Evolutionary conservation across 2,329 filamentous ascomycete genomes (phyloP).

Genomic region (Penicillium sp.): DNA sequence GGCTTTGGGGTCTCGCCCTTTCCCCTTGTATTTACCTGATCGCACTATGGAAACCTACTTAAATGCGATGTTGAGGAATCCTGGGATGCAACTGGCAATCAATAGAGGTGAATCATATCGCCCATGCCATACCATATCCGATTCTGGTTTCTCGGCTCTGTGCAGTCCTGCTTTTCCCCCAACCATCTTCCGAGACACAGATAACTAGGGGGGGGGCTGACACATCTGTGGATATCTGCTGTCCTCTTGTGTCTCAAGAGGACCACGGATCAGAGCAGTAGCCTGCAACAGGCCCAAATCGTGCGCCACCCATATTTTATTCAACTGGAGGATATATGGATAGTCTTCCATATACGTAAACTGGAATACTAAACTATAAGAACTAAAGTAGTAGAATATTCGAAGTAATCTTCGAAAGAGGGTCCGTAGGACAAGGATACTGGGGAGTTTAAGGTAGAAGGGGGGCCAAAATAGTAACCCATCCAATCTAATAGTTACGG

Average conservation of each 20-base stretch:
- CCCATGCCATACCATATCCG: not conserved
- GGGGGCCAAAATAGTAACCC: too few species aligned
- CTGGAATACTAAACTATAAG: too few species aligned
- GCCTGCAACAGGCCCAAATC: not conserved
- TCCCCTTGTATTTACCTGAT: not conserved
- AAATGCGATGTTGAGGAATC: not conserved
- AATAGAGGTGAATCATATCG: too few species aligned
- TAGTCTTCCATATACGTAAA: too few species aligned
- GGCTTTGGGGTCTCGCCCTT: not conserved
- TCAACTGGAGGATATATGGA: too few species aligned
- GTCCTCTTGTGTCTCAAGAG: not conserved
- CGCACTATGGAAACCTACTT: not conserved
- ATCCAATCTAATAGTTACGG: too few species aligned
- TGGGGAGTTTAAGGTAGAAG: too few species aligned
- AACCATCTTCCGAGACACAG: not conserved
- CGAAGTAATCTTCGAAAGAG: too few species aligned
- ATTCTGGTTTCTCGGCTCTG: not conserved
- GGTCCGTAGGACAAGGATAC: too few species aligned
- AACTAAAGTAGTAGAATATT: too few species aligned
- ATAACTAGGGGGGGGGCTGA: not conserved
- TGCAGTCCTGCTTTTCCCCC: not conserved
- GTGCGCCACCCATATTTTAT: not conserved
- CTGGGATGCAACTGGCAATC: not conserved
- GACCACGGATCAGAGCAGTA: not conserved
- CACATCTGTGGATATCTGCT: not conserved